Percentiles rank a stretch among this genome's conserved stretches.
These are phyloP conservation scores for Metarhizium sp. DNA, from an alignment of 2,329 filamentous ascomycete genomes.

Conservation along the genomic window DNA sequence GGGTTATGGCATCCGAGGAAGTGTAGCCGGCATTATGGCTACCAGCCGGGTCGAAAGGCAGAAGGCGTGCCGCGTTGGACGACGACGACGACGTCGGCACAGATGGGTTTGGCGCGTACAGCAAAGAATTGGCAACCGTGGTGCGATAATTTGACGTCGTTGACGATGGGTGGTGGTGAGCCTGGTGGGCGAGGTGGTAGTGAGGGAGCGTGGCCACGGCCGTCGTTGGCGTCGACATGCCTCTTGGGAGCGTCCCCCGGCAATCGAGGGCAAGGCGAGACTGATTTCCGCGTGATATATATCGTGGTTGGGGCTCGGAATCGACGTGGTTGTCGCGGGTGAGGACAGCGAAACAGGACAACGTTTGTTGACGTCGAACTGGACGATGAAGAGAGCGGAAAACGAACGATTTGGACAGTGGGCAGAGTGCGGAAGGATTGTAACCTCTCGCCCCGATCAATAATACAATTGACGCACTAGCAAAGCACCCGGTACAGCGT, in stretches of 20 bases:
- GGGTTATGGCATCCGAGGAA: slow-evolving; percentile 22
- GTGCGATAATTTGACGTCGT: slow-evolving; percentile 17
- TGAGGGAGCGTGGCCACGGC: slow-evolving; percentile 64
- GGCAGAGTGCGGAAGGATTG: background rate
- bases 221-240: slow-evolving; percentile 75
- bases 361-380: background rate
- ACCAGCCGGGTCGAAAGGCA: slow-evolving; percentile 15
- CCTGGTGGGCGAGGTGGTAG: slow-evolving; percentile 29
- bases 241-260: slow-evolving; percentile 2
- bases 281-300: background rate
- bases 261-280: slow-evolving; percentile 1
- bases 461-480: too few relatives aligned
- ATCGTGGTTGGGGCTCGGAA: background rate
- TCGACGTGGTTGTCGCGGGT: background rate
- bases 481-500: too few relatives aligned
- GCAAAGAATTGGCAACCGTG: slow-evolving; percentile 16
- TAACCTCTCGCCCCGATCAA: too few relatives aligned
- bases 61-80: slow-evolving; percentile 16
- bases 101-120: slow-evolving; percentile 11
- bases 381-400: background rate
- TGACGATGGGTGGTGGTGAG: slow-evolving; percentile 10
- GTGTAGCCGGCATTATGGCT: slow-evolving; percentile 20
- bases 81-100: slow-evolving; percentile 17
- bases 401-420: background rate
- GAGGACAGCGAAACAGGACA: background rate